Conservation (phyloP, 176 grass and related monocot species). For the Juncus inflexus region DNA sequence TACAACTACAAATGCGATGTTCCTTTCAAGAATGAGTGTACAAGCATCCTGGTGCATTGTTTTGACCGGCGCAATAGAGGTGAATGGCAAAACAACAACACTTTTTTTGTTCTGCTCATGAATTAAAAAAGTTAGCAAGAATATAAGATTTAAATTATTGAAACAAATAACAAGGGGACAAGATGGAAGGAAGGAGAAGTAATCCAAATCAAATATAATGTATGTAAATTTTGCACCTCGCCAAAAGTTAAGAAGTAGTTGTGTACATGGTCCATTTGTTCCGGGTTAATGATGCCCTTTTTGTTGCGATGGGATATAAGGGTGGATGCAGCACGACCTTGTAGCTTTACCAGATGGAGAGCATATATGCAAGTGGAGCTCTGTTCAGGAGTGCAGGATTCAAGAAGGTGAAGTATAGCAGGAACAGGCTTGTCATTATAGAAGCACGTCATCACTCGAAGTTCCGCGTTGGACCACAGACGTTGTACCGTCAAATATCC, state of each 20-base stretch:
- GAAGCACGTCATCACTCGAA: constrained; percentile 25
- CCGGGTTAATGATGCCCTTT: constrained; percentile 14
- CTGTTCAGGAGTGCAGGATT: not conserved
- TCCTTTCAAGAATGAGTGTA: constrained; percentile 30
- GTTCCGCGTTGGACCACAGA: constrained; percentile 7
- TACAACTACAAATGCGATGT: constrained; percentile 26
- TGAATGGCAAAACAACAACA: constrained; percentile 32
- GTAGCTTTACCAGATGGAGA: constrained; percentile 32
- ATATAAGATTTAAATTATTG: no score
- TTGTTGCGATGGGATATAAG: constrained; percentile 26
- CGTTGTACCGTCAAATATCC: no score
- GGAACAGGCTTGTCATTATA: constrained; percentile 25
- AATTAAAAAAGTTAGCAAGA: not conserved
- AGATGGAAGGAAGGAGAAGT: no score
- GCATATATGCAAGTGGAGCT: constrained; percentile 23
- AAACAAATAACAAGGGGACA: no score
- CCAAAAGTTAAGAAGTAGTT: constrained; percentile 28
- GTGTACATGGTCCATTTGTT: constrained; percentile 30
- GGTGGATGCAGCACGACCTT: constrained; percentile 21
- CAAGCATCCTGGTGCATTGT: constrained; percentile 42
- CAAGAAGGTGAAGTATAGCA: constrained; percentile 16
- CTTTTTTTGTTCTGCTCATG: constrained; percentile 26
- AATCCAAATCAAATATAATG: no score
- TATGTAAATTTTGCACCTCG: not conserved
- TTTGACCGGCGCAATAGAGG: constrained; percentile 26